Conservation (phyloP, 1,284 basidiomycete species). For the Xanthoconium separans region DNA sequence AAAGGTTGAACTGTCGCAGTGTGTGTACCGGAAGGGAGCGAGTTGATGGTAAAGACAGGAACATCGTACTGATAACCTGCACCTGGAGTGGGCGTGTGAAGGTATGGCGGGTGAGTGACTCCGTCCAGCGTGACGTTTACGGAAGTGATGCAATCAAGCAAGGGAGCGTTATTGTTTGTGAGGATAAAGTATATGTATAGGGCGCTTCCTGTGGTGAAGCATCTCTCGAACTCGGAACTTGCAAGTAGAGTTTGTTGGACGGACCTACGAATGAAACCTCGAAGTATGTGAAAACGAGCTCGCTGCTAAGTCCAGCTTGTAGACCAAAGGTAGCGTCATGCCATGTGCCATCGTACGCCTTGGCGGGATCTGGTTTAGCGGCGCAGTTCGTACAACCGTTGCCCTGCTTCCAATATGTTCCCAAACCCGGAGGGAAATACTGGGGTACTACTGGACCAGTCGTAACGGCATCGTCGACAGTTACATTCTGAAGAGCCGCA, state of each 20-base stretch:
- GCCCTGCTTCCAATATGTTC: not conserved
- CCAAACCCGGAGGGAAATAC: conserved; percentile 9
- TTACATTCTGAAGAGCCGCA: no score
- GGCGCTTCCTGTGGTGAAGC: conserved; percentile 12
- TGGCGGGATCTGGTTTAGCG: conserved; percentile 2
- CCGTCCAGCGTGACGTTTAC: conserved; percentile 14
- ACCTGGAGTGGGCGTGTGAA: not conserved
- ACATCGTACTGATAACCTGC: conserved; percentile 16
- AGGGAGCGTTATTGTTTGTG: not conserved
- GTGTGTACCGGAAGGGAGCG: conserved; percentile 9
- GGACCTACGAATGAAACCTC: conserved; percentile 13
- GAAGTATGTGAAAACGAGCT: not conserved
- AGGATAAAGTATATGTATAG: conserved; percentile 24
- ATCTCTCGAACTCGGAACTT: not conserved
- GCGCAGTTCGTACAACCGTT: not conserved
- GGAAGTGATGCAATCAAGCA: not conserved
- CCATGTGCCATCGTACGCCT: conserved; percentile 13
- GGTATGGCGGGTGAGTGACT: not conserved
- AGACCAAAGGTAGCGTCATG: conserved; percentile 19
- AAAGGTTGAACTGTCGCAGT: conserved; percentile 10
- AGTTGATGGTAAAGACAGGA: conserved; percentile 11
- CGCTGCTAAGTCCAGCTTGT: no score
- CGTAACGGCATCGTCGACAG: conserved; percentile 18
- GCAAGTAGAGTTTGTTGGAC: not conserved
- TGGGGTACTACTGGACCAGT: not conserved